phyloP scores from a whole-genome alignment of 2,329 filamentous ascomycete genomes.

The Penicillium italicum region DNA sequence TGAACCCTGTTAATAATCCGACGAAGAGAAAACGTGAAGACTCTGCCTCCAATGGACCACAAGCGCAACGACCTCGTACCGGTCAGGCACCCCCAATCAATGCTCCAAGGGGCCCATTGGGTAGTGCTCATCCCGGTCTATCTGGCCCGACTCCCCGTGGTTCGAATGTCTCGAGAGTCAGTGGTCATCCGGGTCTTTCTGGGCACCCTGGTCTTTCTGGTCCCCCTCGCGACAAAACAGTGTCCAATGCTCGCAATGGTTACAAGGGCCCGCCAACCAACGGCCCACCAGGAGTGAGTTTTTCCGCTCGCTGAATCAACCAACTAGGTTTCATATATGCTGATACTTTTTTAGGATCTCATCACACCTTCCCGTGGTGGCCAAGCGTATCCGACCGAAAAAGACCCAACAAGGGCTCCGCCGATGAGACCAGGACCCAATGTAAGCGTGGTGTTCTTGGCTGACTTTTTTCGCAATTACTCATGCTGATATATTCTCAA shows the following conservation, averaged over 20 bases:
- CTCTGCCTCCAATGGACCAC: conserved; percentile 22
- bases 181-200: no score
- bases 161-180: neutral
- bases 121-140: neutral
- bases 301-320: neutral
- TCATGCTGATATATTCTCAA: conserved; percentile 13
- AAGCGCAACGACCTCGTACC: conserved; percentile 29
- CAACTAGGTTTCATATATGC: conserved; percentile 21
- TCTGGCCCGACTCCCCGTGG: neutral
- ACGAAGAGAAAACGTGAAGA: conserved; percentile 36
- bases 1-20: conserved; percentile 12
- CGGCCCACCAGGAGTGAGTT: conserved; percentile 15
- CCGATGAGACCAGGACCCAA: conserved; percentile 15
- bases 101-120: conserved; percentile 19
- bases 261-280: conserved; percentile 19
- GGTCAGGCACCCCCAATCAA: conserved; percentile 22
- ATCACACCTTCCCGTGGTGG: conserved; percentile 41
- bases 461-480: neutral
- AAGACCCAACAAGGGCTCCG: conserved; percentile 14
- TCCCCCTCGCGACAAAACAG: neutral
- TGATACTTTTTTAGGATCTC: conserved; percentile 32
- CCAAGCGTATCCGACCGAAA: conserved; percentile 29
- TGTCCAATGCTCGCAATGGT: neutral
- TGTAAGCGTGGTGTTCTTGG: conserved; percentile 18
- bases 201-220: neutral